A percentile compares a stretch with the other conserved stretches of the same genome.
Evolutionary conservation across 192 early-diverging fungal species (phyloP).

Genomic region (Haplosporangium gracile): DNA sequence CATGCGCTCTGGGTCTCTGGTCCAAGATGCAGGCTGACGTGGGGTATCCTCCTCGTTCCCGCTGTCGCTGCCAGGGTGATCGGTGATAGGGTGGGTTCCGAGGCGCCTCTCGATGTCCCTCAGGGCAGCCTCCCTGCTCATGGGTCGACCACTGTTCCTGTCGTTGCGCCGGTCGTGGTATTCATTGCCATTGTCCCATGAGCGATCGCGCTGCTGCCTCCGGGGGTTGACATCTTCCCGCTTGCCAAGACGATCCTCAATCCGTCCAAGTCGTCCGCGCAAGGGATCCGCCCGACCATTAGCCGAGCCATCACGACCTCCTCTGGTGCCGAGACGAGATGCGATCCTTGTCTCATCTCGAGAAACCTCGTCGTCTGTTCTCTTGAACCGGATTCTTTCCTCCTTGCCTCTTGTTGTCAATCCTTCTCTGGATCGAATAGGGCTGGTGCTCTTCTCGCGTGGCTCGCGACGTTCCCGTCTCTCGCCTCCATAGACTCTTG

Average conservation of each 20-base stretch:
- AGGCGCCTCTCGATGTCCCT: slow-evolving; percentile 32
- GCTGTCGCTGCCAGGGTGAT: not conserved
- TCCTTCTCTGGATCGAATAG: slow-evolving; percentile 32
- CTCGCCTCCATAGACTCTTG: slow-evolving; percentile 36
- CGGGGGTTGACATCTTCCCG: not conserved
- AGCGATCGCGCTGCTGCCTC: slow-evolving; percentile 23
- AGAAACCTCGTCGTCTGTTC: slow-evolving; percentile 28
- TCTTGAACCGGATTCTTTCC: slow-evolving; percentile 33
- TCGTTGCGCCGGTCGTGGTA: slow-evolving; percentile 31
- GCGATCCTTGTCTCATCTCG: slow-evolving; percentile 33
- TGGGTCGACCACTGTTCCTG: slow-evolving; percentile 3
- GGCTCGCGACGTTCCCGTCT: not conserved
- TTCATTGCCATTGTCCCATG: slow-evolving; percentile 27
- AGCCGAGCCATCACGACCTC: not conserved
- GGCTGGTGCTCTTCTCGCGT: slow-evolving; percentile 34
- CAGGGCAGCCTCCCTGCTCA: slow-evolving; percentile 6
- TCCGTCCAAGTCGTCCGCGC: slow-evolving; percentile 25
- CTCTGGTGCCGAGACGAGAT: slow-evolving; percentile 29
- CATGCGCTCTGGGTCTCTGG: slow-evolving; percentile 13
- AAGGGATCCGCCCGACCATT: slow-evolving; percentile 10
- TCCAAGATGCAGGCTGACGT: slow-evolving; percentile 31
- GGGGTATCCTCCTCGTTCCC: not conserved
- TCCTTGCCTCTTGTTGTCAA: slow-evolving; percentile 8
- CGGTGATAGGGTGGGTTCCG: slow-evolving; percentile 8
- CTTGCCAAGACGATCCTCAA: slow-evolving; percentile 31